Base-by-base conservation (phyloP, 345 rosid genomes). In the Eucalyptus curtisii region DNA sequence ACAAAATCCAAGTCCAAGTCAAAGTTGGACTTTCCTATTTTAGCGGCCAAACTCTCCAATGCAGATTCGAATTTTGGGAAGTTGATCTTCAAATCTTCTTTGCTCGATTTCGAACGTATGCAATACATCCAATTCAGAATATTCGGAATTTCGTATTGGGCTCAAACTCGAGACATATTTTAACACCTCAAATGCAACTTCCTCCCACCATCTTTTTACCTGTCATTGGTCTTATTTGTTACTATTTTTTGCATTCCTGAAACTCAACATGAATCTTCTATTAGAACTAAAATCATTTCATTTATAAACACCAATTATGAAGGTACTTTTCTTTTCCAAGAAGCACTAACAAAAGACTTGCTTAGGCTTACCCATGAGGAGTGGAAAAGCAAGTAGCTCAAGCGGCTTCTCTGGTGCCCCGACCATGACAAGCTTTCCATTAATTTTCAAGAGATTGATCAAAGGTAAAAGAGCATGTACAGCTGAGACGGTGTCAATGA, bases 371-470 rank as follows among this genome's bases (percentile, higher is more conserved):
- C 95, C 89, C 33, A 89, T 19, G n/a, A 82, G 45, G 24, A 90
- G 52, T 17, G 94, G 91, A 22, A 94, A 20, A 22, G 71, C 90
- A 4, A 92, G 91, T 24, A 93, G 88, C 89, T 93, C 93, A 2
- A 92, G 91, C 10, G 94, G 95, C 88, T 93, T 88, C 1, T 59
- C 90, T 1, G 94, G 95, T 14, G 88, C 94, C 49, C 95, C 95
- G 44, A 96, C 91, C 90, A 94, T 48, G 71, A 93, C 82, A 8
- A 96, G 91, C 85, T 89, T 96, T 25, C 95, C 95, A 86, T 93
- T 81, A 45, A 87, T 11, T 88, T 94, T 94, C 53, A 96, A 87
- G 64, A 96, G 92, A 48, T 90, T 89, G 17, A 94, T 25, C 88
- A 96, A 55, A 2, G 96, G 95, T 85, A 89, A 13, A 10, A 94